Conservation (phyloP, 164 flowering plant species). For the Brasenia schreberi region DNA sequence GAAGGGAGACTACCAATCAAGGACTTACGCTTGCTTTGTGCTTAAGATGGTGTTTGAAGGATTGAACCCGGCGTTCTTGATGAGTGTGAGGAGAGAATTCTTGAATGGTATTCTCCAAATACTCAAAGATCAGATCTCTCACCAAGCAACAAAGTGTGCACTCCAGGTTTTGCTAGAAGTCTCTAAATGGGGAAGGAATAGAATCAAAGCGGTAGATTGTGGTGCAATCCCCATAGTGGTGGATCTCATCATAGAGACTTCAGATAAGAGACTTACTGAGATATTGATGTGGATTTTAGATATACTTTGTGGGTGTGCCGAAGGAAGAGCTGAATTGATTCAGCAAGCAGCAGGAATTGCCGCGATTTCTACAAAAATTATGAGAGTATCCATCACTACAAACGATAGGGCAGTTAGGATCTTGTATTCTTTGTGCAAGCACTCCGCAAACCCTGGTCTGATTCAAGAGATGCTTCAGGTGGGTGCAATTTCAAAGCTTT, state of each 20-base stretch:
- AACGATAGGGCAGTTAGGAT: slow-evolving; percentile 59
- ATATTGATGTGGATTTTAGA: slow-evolving; percentile 34
- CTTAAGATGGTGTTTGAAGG: slow-evolving; percentile 31
- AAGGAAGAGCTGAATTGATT: slow-evolving; percentile 62
- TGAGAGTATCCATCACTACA: slow-evolving; percentile 59
- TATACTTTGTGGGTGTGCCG: slow-evolving; percentile 59
- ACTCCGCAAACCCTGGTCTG: slow-evolving; percentile 37
- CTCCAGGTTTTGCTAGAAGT: slow-evolving; percentile 41
- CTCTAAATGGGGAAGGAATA: slow-evolving; percentile 69
- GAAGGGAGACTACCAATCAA: slow-evolving; percentile 26
- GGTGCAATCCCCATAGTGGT: slow-evolving; percentile 44
- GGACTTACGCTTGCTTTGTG: slow-evolving; percentile 30
- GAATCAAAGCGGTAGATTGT: slow-evolving; percentile 48
- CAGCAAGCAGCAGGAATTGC: slow-evolving; percentile 64
- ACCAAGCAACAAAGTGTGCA: slow-evolving; percentile 39
- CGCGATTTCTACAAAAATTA: slow-evolving; percentile 59
- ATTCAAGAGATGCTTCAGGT: slow-evolving; percentile 70
- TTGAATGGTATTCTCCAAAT: slow-evolving; percentile 24
- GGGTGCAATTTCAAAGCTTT: slow-evolving; percentile 74
- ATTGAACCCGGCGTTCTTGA: slow-evolving; percentile 36
- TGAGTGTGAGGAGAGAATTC: slow-evolving; percentile 16
- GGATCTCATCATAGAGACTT: slow-evolving; percentile 35
- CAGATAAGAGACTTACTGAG: slow-evolving; percentile 36
- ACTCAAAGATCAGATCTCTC: slow-evolving; percentile 38
- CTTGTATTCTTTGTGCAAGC: slow-evolving; percentile 33